Base-by-base conservation (phyloP, 2,329 filamentous ascomycete genomes). In the Elsinoe ampelina region DNA sequence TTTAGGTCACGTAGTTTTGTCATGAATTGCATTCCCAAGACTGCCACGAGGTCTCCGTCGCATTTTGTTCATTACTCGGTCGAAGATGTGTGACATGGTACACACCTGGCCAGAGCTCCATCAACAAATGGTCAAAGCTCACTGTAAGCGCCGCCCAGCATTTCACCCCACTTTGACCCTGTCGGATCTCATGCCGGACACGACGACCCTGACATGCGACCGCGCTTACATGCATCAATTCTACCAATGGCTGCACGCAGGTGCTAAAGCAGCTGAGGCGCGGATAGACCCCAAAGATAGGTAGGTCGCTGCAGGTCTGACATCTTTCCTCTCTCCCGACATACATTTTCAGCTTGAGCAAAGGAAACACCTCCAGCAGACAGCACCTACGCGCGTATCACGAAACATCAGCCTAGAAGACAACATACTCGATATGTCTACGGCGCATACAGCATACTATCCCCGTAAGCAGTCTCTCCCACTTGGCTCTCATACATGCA, bases 1-100 rank as follows among this genome's bases (percentile, higher is more conserved):
- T 34, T 52, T 52, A 39, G 48, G 48, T 52, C 48, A 52, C 48
- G 48, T 52, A 52, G 48, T 52, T 15, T 52, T 36, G 35, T 52
- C 34, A 52, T 52, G 48, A 52, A 52, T 52, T 50, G 15, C 22
- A 32, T n/a, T 52, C 35, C n/a, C 36, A 13, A 52, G 11, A 3
- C 15, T 17, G 6, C 8, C 17, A 15, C 13, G 8, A 30, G 26
- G 26, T 30, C 7, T 30, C 26, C 8, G 7, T 8, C 8, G 26
- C 22, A 22, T n/a, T n/a, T n/a, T n/a, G n/a, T n/a, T n/a, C n/a
- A n/a, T 22, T 22, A 22, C 22, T 22, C 22, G 22, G 22, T 2
- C 7, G 26, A 30, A 30, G 7, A 30, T 30, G 26, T 7, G 26
- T 30, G 26, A 30, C 26, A 50, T 50, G 30, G 30, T 34, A 34